phyloP scores from a whole-genome alignment of 345 rosid species.

The Aethionema arabicum region DNA sequence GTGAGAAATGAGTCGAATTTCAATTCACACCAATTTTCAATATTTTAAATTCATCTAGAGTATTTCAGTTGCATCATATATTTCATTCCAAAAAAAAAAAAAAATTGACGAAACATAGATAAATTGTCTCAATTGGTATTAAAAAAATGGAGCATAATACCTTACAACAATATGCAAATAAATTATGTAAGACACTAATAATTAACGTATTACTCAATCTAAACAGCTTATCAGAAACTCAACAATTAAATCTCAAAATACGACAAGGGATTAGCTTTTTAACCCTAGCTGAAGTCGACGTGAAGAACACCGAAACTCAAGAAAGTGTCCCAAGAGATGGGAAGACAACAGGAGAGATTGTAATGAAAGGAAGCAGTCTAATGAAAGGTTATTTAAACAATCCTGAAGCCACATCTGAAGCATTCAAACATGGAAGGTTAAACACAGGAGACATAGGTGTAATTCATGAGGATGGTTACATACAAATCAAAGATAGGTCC shows the following conservation, averaged over 20 bases:
- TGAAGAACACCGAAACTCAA: constrained; percentile 53
- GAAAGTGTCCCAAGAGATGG: constrained; percentile 55
- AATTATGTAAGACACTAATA: constrained; percentile 47
- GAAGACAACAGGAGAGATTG: constrained; percentile 54
- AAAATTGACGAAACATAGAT: too few species aligned
- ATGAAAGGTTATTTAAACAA: constrained; percentile 60
- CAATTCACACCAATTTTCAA: too few species aligned
- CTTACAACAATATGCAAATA: too few species aligned
- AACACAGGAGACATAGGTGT: constrained; percentile 62
- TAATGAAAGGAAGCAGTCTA: constrained; percentile 50
- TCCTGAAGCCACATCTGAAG: constrained; percentile 45
- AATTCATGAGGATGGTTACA: constrained; percentile 44
- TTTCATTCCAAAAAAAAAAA: too few species aligned
- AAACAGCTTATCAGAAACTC: constrained; percentile 22
- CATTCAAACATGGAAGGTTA: constrained; percentile 58
- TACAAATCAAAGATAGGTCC: constrained; percentile 65
- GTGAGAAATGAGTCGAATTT: too few species aligned
- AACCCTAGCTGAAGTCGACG: constrained; percentile 46
- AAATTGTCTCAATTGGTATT: too few species aligned
- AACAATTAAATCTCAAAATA: constrained; percentile 24
- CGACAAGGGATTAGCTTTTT: constrained; percentile 39
- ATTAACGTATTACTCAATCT: too few species aligned
- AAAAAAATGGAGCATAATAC: too few species aligned
- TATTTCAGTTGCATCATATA: too few species aligned
- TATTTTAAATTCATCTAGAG: too few species aligned